Conservation (phyloP, 345 rosid genomes). For the Populus ilicifolia region DNA sequence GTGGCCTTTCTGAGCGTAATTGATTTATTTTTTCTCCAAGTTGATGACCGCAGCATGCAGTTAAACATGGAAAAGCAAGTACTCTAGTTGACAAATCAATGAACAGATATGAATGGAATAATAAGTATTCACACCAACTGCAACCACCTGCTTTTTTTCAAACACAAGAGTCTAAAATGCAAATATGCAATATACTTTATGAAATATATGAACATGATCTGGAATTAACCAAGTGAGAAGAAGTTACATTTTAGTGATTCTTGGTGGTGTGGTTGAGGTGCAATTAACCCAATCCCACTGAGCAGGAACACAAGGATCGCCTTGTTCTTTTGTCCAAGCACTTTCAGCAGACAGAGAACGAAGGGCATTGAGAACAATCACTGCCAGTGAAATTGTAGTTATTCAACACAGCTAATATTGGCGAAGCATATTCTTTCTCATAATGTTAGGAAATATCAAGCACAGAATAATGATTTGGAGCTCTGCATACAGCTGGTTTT, state of each 20-base stretch:
- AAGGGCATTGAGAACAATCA: constrained; percentile 53
- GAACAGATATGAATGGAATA: background rate
- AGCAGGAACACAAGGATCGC: constrained; percentile 90
- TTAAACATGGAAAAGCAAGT: background rate
- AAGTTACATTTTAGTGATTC: constrained; percentile 85
- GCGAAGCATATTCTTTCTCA: constrained; percentile 7
- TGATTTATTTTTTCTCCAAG: background rate
- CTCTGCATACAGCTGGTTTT: background rate
- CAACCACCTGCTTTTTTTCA: background rate
- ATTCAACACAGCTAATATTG: constrained; percentile 9
- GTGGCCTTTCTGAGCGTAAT: background rate
- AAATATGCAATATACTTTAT: background rate
- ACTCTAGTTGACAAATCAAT: background rate
- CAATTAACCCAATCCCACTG: constrained; percentile 84
- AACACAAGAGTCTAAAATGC: background rate
- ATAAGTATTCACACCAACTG: background rate
- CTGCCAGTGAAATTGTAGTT: constrained; percentile 38
- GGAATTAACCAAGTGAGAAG: constrained; percentile 1
- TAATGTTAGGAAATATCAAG: background rate
- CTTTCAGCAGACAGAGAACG: constrained; percentile 46
- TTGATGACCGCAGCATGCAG: background rate
- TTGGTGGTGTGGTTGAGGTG: constrained; percentile 60
- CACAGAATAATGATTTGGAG: background rate
- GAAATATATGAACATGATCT: constrained; percentile 7
- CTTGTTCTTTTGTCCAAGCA: constrained; percentile 62